phyloP scores from a whole-genome alignment of 306 rosid genomes.

The Trifolium repens region DNA sequence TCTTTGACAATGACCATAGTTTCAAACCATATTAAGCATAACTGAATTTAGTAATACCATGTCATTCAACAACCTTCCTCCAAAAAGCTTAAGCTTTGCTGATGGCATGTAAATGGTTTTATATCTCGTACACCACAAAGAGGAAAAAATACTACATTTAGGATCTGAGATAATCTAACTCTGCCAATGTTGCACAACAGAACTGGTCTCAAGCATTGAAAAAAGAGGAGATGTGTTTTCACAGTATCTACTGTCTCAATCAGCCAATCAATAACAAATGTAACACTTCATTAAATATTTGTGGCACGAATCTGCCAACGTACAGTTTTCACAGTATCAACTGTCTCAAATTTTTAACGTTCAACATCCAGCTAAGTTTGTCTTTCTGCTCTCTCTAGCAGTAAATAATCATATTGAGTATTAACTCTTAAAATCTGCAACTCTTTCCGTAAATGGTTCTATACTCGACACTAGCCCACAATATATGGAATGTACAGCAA shows the following conservation, averaged over 20 bases:
- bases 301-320: neutral
- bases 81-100: neutral
- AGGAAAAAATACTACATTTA: neutral
- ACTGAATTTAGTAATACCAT: too few relatives aligned
- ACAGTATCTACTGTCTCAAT: too few relatives aligned
- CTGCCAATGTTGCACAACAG: neutral
- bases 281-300: neutral
- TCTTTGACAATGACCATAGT: neutral
- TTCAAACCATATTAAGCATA: too few relatives aligned
- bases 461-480: neutral
- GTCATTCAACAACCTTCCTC: neutral
- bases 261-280: neutral
- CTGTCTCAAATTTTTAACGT: neutral
- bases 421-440: slow-evolving; percentile 26
- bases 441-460: neutral
- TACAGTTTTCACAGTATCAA: neutral
- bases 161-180: neutral
- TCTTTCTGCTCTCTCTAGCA: slow-evolving; percentile 9
- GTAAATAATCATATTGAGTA: slow-evolving; percentile 15
- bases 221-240: too few relatives aligned
- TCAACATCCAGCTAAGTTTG: neutral
- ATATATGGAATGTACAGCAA: too few relatives aligned
- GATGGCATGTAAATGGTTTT: neutral
- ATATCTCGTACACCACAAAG: neutral
- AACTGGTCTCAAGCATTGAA: neutral